Percentiles rank a stretch among this genome's conserved stretches.
Evolutionary conservation across 495 filamentous ascomycete genomes (phyloP).

Genomic region (Hyaloscypha finlandica): DNA sequence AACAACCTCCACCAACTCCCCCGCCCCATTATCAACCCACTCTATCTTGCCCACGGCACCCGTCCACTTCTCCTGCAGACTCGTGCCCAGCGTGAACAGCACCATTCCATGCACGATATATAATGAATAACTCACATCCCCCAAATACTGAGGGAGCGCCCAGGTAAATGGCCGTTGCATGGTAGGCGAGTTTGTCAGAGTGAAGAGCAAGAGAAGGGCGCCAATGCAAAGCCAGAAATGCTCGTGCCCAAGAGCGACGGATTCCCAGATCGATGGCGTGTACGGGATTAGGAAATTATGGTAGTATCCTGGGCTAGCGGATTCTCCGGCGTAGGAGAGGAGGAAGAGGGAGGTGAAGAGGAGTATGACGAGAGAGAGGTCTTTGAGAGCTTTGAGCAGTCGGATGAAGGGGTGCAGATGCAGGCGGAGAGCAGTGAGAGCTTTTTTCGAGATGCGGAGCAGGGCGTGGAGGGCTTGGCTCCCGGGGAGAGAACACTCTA

Average conservation of each 20-base stretch:
- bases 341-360: slow-evolving; percentile 31
- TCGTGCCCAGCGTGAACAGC: slow-evolving; percentile 47
- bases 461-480: no score
- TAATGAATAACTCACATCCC: slow-evolving; percentile 56
- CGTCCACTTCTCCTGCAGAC: slow-evolving; percentile 13
- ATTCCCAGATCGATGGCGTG: neutral
- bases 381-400: neutral
- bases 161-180: slow-evolving; percentile 55
- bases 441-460: neutral
- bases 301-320: slow-evolving; percentile 4
- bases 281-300: slow-evolving; percentile 27
- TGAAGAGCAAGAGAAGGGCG: slow-evolving; percentile 54
- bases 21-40: slow-evolving; percentile 16
- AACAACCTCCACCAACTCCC: slow-evolving; percentile 9
- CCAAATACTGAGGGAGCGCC: slow-evolving; percentile 59
- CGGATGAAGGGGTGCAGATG: neutral
- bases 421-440: neutral
- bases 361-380: neutral
- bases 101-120: slow-evolving; percentile 60
- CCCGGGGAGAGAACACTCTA: neutral
- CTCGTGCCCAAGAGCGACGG: slow-evolving; percentile 36
- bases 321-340: slow-evolving; percentile 40
- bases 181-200: slow-evolving; percentile 49
- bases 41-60: slow-evolving; percentile 5
- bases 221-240: slow-evolving; percentile 57